A percentile compares a stretch with the other conserved stretches of the same genome.
Conservation (phyloP, 2,329 filamentous ascomycete species). For the Hymenoscyphus fraxineus region DNA sequence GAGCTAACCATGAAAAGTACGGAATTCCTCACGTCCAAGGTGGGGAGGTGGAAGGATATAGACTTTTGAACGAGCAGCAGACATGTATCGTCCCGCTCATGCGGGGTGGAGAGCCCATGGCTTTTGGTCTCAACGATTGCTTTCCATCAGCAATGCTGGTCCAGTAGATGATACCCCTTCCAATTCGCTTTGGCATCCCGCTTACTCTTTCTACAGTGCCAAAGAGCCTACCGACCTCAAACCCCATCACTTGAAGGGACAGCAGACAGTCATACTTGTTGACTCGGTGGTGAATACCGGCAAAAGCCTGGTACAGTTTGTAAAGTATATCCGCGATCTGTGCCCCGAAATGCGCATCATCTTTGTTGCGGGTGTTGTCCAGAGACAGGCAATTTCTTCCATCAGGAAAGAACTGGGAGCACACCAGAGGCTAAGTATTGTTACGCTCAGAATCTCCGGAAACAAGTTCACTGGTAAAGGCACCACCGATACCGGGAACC, state of each 20-base stretch:
- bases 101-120: constrained; percentile 61
- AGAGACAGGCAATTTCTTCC: constrained; percentile 36
- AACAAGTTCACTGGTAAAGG: constrained; percentile 53
- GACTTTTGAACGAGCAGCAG: constrained; percentile 43
- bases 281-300: constrained; percentile 61
- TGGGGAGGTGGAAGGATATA: constrained; percentile 41
- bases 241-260: constrained; percentile 38
- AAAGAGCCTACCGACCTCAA: constrained; percentile 40
- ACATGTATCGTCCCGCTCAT: constrained; percentile 59
- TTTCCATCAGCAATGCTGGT: constrained; percentile 51
- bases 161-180: constrained; percentile 33
- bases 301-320: constrained; percentile 46
- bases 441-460: constrained; percentile 52
- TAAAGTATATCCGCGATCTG: constrained; percentile 43
- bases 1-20: constrained; percentile 37
- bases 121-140: constrained; percentile 51
- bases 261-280: constrained; percentile 48
- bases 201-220: constrained; percentile 21
- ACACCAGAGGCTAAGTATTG: constrained; percentile 38
- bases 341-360: constrained; percentile 44
- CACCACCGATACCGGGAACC: constrained; percentile 54
- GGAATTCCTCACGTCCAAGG: constrained; percentile 51
- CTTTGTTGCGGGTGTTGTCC: constrained; percentile 53
- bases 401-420: constrained; percentile 13
- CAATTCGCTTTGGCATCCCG: not conserved